phyloP scores from a whole-genome alignment of 768 basidiomycete genomes.

The Candolleomyces eurysporus region DNA sequence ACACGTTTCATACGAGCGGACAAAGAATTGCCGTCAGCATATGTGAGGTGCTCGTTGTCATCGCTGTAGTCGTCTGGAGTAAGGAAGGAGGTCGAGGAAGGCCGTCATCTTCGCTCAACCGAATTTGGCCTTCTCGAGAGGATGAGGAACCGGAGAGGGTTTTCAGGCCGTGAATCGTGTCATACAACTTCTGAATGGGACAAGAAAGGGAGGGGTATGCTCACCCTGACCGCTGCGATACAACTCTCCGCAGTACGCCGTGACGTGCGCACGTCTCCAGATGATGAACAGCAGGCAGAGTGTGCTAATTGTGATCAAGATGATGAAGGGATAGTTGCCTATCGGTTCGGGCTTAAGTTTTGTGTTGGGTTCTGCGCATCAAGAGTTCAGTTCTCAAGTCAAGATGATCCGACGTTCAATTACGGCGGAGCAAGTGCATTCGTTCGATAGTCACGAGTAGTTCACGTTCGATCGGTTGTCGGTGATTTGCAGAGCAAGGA shows the following conservation, averaged over 20 bases:
- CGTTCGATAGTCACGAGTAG: too few relatives aligned
- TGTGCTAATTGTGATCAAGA: conserved; percentile 58
- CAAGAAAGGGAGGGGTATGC: neutral
- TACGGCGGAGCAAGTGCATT: too few relatives aligned
- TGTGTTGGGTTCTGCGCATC: conserved; percentile 63
- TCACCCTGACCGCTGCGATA: conserved; percentile 57
- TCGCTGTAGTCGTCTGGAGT: conserved; percentile 59
- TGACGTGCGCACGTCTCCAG: conserved; percentile 59
- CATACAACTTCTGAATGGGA: neutral
- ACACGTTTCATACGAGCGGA: conserved; percentile 24
- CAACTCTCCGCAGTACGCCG: conserved; percentile 53
- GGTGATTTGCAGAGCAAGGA: too few relatives aligned
- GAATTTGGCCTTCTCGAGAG: conserved; percentile 63
- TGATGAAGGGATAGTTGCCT: conserved; percentile 51
- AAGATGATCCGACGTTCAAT: too few relatives aligned
- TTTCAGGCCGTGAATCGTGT: conserved; percentile 44
- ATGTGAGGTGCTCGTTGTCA: conserved; percentile 24
- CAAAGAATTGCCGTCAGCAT: conserved; percentile 25
- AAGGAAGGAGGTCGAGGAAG: conserved; percentile 67
- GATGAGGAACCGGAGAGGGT: conserved; percentile 48
- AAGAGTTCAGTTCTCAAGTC: too few relatives aligned
- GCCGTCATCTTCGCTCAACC: conserved; percentile 69
- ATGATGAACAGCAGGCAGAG: conserved; percentile 58
- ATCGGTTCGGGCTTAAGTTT: conserved; percentile 65
- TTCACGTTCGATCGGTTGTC: too few relatives aligned